Evolutionary conservation across 225 moss, liverwort and hornwort species (phyloP).

Genomic region (Straminergon stramineum): DNA sequence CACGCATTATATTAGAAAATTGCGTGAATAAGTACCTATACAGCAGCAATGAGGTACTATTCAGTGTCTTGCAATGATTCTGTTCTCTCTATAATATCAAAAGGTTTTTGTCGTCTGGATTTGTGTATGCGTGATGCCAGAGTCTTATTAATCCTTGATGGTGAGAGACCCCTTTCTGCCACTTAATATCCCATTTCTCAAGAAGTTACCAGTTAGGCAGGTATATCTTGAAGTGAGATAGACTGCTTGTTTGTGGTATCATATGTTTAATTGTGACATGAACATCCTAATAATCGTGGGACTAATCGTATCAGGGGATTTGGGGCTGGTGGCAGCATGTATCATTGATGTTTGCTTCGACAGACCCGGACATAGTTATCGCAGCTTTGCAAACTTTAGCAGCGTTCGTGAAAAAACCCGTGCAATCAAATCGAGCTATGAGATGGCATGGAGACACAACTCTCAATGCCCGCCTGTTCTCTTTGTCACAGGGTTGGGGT

Average conservation of each 20-base stretch:
- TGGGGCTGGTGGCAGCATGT: constrained; percentile 71
- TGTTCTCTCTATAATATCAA: neutral
- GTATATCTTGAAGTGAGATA: neutral
- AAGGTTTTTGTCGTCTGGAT: neutral
- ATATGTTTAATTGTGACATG: neutral
- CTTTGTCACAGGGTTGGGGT: constrained; percentile 98
- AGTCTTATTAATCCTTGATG: neutral
- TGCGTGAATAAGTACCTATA: constrained; percentile 85
- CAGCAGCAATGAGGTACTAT: constrained; percentile 82
- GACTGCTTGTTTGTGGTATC: neutral
- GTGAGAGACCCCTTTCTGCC: neutral
- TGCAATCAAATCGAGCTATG: constrained; percentile 89
- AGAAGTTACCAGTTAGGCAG: neutral
- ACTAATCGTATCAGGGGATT: constrained; percentile 13
- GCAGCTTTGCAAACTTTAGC: constrained; percentile 92
- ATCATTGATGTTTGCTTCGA: constrained; percentile 84
- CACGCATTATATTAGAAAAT: constrained; percentile 89
- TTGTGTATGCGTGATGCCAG: neutral
- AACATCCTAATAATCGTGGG: neutral
- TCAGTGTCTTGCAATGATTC: neutral
- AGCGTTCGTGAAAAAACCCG: constrained; percentile 92
- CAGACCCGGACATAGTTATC: constrained; percentile 88
- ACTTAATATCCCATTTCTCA: neutral
- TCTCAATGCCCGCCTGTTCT: constrained; percentile 90
- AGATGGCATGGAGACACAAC: constrained; percentile 95